Evolutionary conservation across 78 protist species (phyloP), one percentile per base, ranked within the genome.

Genomic region (Dictyostelium firmibasis): DNA sequence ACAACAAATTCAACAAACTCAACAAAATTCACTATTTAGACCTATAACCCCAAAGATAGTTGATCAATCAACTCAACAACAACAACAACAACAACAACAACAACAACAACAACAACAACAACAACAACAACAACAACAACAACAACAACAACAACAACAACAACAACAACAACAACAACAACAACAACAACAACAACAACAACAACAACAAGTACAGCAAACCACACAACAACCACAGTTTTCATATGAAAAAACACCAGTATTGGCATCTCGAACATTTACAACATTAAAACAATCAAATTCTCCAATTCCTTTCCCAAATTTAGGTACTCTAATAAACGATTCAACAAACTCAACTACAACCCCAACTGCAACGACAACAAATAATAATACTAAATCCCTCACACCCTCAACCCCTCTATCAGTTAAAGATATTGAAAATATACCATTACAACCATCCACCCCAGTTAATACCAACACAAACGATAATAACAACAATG

Each of bases 201-300:
- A 38, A 13, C 3, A 4, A 25, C 62, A 44, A 4, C 43, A 38
- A 13, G 10, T 25, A 14, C 16, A 47, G 23, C 33, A 35, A 38
- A 38, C 43, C 2, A 36, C 36, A 0, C 62, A 70, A 41, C 27
- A 35, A 25, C 9, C 44, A 14, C 36, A 41, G 35, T 69, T 27
- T 84, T 67, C 29, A 35, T 41, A 62, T 36, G 83, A 76, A 76
- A 76, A 76, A 38, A 76, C 57, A 36, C 57, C 83, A 76, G 53
- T 29, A 76, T 31, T 29, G 38, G 33, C 77, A 70, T 31, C 77
- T 27, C 11, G 29, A 16, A 76, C 53, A 36, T 35, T 23, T 18
- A 4, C 43, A 76, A 16, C 38, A 9, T 8, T 38, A 23, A 76
- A 64, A 53, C 9, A 72, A 38, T 38, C 43, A 76, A 76, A 38